Percentiles rank a stretch among this genome's conserved stretches.
These are phyloP conservation scores for Lathyrus aphaca DNA, from an alignment of 306 rosid species.

Conservation along the genomic window DNA sequence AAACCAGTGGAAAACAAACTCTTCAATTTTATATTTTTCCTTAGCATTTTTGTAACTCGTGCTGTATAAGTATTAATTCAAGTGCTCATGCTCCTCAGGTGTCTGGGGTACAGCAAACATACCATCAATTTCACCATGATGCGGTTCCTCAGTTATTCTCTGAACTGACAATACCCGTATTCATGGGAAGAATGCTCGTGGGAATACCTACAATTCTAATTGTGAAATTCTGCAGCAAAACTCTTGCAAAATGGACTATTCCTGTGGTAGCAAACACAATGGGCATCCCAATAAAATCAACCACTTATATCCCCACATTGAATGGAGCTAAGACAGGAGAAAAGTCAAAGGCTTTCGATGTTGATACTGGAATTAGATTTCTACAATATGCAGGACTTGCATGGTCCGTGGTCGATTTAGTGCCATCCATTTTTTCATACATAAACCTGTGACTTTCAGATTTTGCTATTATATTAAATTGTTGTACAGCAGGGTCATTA, in stretches of 20 bases:
- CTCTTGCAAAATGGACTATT: conserved; percentile 86
- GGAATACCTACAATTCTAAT: conserved; percentile 86
- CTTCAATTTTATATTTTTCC: background rate
- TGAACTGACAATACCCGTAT: conserved; percentile 52
- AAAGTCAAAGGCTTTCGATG: conserved; percentile 63
- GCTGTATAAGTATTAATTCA: background rate
- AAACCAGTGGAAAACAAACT: background rate
- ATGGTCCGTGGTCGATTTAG: conserved; percentile 94
- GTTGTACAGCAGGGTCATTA: conserved; percentile 28
- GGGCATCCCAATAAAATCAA: conserved; percentile 83
- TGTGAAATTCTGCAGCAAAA: conserved; percentile 91
- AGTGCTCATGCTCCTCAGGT: conserved; percentile 54
- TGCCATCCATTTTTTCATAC: conserved; percentile 72
- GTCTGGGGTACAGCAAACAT: conserved; percentile 90
- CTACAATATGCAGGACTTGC: conserved; percentile 91
- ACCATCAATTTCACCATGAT: conserved; percentile 87
- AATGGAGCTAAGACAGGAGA: conserved; percentile 47
- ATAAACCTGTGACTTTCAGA: conserved; percentile 52
- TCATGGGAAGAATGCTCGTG: conserved; percentile 71
- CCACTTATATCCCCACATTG: conserved; percentile 68
- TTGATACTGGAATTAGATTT: conserved; percentile 89
- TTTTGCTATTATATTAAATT: background rate
- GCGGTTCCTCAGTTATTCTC: conserved; percentile 68
- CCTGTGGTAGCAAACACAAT: conserved; percentile 76
- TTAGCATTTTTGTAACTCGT: background rate